A percentile compares a stretch with the other conserved stretches of the same genome.
Evolutionary conservation across 2,329 filamentous ascomycete species (phyloP).

Genomic region (Ophiocordyceps unilateralis): DNA sequence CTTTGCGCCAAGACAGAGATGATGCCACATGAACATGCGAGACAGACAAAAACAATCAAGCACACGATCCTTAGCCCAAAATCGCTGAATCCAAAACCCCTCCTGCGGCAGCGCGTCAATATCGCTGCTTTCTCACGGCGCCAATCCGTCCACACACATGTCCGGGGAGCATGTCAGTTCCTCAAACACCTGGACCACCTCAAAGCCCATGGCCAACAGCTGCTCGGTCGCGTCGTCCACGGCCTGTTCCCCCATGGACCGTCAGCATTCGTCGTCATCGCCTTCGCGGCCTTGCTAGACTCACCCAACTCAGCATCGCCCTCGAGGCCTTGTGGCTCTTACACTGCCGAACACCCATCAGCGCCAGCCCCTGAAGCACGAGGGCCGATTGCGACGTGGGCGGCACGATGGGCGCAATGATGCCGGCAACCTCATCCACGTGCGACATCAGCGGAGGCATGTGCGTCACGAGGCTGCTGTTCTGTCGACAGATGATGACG

Average conservation of each 20-base stretch:
- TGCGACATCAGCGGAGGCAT: constrained; percentile 50
- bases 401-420: constrained; percentile 64
- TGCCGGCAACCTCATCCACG: constrained; percentile 48
- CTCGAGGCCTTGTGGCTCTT: constrained; percentile 59
- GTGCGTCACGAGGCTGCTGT: constrained; percentile 49
- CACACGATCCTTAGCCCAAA: not conserved
- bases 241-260: constrained; percentile 26
- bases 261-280: constrained; percentile 4
- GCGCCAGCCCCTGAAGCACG: constrained; percentile 56
- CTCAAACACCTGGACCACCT: constrained; percentile 62
- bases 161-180: constrained; percentile 53
- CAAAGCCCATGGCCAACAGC: constrained; percentile 64
- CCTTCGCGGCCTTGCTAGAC: constrained; percentile 12
- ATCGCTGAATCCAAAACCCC: not conserved
- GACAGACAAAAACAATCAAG: not conserved
- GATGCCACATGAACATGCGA: not conserved
- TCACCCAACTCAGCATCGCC: constrained; percentile 65
- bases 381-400: constrained; percentile 50
- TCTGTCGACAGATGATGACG: constrained; percentile 60
- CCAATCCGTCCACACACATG: constrained; percentile 20
- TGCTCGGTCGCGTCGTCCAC: constrained; percentile 56
- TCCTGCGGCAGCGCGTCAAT: not conserved
- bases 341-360: constrained; percentile 69
- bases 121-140: not conserved
- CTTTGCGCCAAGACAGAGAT: not conserved